phyloP scores from a whole-genome alignment of 441 rosid genomes.

The Mallotus japonicus region DNA sequence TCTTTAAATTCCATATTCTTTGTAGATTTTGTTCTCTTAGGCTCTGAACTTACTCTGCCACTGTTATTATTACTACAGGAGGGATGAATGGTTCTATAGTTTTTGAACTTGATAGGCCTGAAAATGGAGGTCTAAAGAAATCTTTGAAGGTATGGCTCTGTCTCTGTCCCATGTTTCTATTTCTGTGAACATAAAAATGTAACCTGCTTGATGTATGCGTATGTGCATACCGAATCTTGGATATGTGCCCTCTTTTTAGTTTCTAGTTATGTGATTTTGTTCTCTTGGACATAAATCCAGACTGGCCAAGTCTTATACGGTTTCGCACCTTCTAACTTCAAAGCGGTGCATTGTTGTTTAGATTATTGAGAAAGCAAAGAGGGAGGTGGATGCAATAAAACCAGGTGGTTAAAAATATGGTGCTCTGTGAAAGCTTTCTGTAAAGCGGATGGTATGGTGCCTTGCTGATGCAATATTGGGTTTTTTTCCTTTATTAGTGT shows the following conservation, averaged over 20 bases:
- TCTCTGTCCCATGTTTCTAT: not conserved
- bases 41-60: not conserved
- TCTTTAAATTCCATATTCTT: not conserved
- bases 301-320: conserved; percentile 21
- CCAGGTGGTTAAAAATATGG: conserved; percentile 47
- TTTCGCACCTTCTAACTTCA: conserved; percentile 33
- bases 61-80: conserved; percentile 44
- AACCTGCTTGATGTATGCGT: not conserved
- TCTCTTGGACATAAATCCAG: conserved; percentile 18
- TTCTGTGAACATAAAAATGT: not conserved
- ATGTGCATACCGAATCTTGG: not conserved
- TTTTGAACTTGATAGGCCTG: conserved; percentile 88
- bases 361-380: conserved; percentile 82
- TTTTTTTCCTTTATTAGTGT: conserved; percentile 45
- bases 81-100: conserved; percentile 89
- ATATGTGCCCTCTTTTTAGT: not conserved
- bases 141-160: conserved; percentile 57
- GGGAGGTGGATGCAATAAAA: conserved; percentile 54
- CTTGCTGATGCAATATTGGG: conserved; percentile 29
- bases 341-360: conserved; percentile 40
- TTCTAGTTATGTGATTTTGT: conserved; percentile 8
- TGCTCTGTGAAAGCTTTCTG: conserved; percentile 18
- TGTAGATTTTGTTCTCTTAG: not conserved
- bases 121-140: conserved; percentile 80
- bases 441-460: conserved; percentile 11